Evolutionary conservation across 345 rosid genomes (phyloP).

Genomic region (Anacardium occidentale): DNA sequence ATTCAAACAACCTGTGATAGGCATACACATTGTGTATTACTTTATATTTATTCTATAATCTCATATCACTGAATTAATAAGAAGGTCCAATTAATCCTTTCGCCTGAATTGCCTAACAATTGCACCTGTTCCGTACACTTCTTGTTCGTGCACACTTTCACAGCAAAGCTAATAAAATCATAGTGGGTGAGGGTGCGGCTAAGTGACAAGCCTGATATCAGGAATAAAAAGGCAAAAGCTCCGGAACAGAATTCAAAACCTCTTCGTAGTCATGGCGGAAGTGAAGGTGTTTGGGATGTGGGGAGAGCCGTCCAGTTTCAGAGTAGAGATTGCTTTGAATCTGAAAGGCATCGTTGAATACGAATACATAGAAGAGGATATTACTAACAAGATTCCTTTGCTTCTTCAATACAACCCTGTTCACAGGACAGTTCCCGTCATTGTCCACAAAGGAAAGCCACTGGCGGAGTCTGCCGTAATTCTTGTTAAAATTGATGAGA

Average conservation of each 20-base stretch:
- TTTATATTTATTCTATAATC: too few species aligned
- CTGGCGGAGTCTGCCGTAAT: slow-evolving; percentile 47
- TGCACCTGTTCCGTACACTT: too few species aligned
- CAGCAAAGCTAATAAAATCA: too few species aligned
- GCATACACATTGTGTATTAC: too few species aligned
- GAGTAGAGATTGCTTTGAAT: slow-evolving; percentile 45
- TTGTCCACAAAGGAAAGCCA: slow-evolving; percentile 42
- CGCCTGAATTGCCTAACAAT: too few species aligned
- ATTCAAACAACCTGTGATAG: too few species aligned
- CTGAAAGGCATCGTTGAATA: slow-evolving; percentile 51
- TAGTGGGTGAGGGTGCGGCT: not conserved
- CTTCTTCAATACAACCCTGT: slow-evolving; percentile 47
- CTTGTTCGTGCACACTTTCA: too few species aligned
- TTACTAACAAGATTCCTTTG: slow-evolving; percentile 37
- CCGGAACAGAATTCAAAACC: not conserved
- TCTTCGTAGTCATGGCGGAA: slow-evolving; percentile 22
- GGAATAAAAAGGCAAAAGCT: not conserved
- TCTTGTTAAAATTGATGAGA: slow-evolving; percentile 55
- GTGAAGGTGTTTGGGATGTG: slow-evolving; percentile 35
- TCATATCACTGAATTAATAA: too few species aligned
- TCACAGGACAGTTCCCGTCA: slow-evolving; percentile 55
- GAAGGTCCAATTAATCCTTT: too few species aligned
- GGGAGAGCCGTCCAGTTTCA: slow-evolving; percentile 43
- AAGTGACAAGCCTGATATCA: slow-evolving; percentile 3
- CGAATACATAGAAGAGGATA: slow-evolving; percentile 48